Percentiles rank a stretch among this genome's conserved stretches.
phyloP scores from a whole-genome alignment of 1,284 basidiomycete species.

The Pterula multifida region DNA sequence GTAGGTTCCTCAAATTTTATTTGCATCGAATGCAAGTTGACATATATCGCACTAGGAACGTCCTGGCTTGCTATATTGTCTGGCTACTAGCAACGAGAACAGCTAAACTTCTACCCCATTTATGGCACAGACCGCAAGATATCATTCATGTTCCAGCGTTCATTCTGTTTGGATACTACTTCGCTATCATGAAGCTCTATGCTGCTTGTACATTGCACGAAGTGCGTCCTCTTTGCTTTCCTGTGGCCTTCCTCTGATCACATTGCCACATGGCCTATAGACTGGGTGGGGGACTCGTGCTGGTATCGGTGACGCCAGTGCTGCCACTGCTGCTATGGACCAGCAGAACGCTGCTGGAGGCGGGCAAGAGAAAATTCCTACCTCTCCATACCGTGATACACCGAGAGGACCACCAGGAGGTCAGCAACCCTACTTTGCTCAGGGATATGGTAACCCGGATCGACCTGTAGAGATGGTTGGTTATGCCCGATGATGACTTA shows the following conservation, averaged over 20 bases:
- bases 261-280: slow-evolving; percentile 19
- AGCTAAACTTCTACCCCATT: slow-evolving; percentile 78
- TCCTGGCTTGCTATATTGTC: slow-evolving; percentile 61
- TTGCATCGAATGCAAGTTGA: slow-evolving; percentile 6
- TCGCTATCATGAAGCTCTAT: slow-evolving; percentile 81
- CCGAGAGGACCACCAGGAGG: neutral
- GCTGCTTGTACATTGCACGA: slow-evolving; percentile 76
- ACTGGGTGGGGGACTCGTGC: slow-evolving; percentile 88
- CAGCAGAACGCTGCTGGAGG: slow-evolving; percentile 6
- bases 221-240: slow-evolving; percentile 21
- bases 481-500: neutral
- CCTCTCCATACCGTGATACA: neutral
- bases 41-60: slow-evolving; percentile 41
- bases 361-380: neutral
- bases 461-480: slow-evolving; percentile 1
- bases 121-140: slow-evolving; percentile 77
- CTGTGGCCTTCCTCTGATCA: slow-evolving; percentile 1
- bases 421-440: neutral
- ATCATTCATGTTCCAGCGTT: slow-evolving; percentile 88
- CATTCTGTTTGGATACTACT: slow-evolving; percentile 83
- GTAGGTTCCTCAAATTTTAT: slow-evolving; percentile 31
- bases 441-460: neutral
- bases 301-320: slow-evolving; percentile 73
- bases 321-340: slow-evolving; percentile 57
- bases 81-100: slow-evolving; percentile 81